Conservation (phyloP, 805 yeast species). For the Kodamaea restingae region DNA sequence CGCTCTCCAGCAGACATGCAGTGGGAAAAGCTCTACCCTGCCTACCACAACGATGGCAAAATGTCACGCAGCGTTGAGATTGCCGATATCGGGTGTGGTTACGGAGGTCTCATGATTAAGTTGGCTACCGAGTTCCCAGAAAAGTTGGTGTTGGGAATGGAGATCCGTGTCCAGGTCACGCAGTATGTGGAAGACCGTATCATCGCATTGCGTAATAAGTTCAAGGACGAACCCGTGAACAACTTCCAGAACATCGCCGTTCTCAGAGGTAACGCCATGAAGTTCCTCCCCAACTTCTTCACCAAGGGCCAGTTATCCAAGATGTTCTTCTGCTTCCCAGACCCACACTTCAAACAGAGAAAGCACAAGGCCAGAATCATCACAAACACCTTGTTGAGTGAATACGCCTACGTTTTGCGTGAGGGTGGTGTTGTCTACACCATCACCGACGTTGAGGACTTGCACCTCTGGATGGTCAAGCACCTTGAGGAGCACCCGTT, state of each 20-base stretch:
- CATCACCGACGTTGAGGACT: conserved; percentile 90
- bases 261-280: conserved; percentile 94
- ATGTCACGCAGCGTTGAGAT: conserved; percentile 64
- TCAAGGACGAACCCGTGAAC: conserved; percentile 25
- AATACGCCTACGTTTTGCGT: conserved; percentile 83
- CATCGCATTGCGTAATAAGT: conserved; percentile 73
- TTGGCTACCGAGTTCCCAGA: conserved; percentile 76
- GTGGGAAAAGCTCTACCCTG: conserved; percentile 78
- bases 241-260: conserved; percentile 84
- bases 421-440: conserved; percentile 91
- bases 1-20: conserved; percentile 76
- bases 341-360: conserved; percentile 96
- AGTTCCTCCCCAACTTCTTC: conserved; percentile 92
- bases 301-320: conserved; percentile 75
- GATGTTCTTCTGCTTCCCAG: conserved; percentile 99
- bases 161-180: conserved; percentile 95
- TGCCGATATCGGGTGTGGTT: conserved; percentile 97
- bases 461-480: conserved; percentile 94
- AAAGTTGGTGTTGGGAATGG: conserved; percentile 85
- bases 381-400: conserved; percentile 82
- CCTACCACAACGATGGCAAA: conserved; percentile 40
- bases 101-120: conserved; percentile 84
- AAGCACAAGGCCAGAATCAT: conserved; percentile 96
- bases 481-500: conserved; percentile 90
- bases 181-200: conserved; percentile 95